These are phyloP conservation scores for Periconia sp. DNA, from an alignment of 2,329 filamentous ascomycete genomes.

Conservation along the genomic window DNA sequence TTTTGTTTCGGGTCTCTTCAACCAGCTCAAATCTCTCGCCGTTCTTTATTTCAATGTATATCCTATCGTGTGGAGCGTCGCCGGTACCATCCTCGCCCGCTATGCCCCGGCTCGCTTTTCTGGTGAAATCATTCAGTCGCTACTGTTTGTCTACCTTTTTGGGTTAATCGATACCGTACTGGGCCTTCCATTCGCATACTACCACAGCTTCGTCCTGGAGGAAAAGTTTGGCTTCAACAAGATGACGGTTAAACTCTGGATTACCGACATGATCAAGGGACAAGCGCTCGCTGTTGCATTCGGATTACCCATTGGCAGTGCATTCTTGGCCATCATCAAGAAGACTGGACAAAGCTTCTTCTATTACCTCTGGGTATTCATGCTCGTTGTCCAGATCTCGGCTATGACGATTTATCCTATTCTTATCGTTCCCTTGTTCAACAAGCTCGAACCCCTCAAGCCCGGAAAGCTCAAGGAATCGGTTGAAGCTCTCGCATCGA, in stretches of 20 bases:
- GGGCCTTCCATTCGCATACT: constrained; percentile 79
- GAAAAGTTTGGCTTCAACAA: constrained; percentile 99
- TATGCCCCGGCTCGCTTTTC: constrained; percentile 78
- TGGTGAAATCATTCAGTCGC: constrained; percentile 90
- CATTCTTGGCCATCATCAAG: constrained; percentile 90
- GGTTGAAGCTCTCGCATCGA: constrained; percentile 80
- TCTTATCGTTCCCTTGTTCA: constrained; percentile 92
- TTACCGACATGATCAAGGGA: constrained; percentile 89
- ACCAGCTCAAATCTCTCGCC: constrained; percentile 83
- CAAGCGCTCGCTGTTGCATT: constrained; percentile 79
- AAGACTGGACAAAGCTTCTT: constrained; percentile 94
- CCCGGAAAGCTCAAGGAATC: constrained; percentile 84
- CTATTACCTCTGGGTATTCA: constrained; percentile 96
- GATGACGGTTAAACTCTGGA: constrained; percentile 84
- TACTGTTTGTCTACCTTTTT: constrained; percentile 88
- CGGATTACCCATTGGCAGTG: constrained; percentile 84
- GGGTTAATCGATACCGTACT: constrained; percentile 78
- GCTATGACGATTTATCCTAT: constrained; percentile 97
- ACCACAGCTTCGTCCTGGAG: constrained; percentile 93
- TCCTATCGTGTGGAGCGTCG: constrained; percentile 84
- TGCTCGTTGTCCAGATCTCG: constrained; percentile 84
- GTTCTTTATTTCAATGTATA: constrained; percentile 91
- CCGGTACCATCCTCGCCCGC: constrained; percentile 71
- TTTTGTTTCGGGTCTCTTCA: constrained; percentile 78
- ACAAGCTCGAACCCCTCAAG: constrained; percentile 92